Evolutionary conservation across 2,329 filamentous ascomycete species (phyloP), one percentile per base, ranked within the genome.

Genomic region (Cryphonectria parasitica): DNA sequence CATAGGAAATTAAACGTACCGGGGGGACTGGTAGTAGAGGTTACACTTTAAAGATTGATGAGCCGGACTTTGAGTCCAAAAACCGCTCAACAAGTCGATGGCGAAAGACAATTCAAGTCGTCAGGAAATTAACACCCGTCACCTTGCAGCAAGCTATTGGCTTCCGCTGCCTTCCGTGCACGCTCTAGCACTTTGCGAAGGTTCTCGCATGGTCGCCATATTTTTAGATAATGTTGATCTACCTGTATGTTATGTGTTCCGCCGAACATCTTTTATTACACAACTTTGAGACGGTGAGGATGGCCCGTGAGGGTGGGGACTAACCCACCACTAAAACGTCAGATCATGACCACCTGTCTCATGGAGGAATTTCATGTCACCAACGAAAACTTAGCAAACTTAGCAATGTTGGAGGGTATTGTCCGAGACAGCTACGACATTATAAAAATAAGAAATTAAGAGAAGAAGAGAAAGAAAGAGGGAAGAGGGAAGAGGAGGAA

Each of bases 61-160:
- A 36, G 61, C 69, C 19, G 43, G 45, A 34, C 63, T 22, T 22
- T 17, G 61, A 70, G 63, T 52, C 62, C 64, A 70, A 68, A 66
- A 70, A 52, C 45, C 43, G 36, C 41, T 49, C 45, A 28, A 54
- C 60, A 43, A 64, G 54, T 49, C 54, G 61, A 61, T 54, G 66
- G 71, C 66, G 49, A 45, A 61, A 68, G 66, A 65, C 63, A 66
- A 66, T 43, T 62, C 66, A 63, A 31, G 31, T 43, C 66, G 66
- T 63, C 58, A 63, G 66, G 70, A 72, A 71, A 72, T 72, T 72
- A 71, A 72, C 58, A 72, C 70, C 52, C 67, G 64, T 66, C 31
- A 69, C 41, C 52, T 49, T 66, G 41, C 68, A 62, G 63, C 41
- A 66, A 64, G 60, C 67, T 25, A 69, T 64, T 69, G 67, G 61